Evolutionary conservation across 352 stramenopile species (phyloP).

Genomic region (Peronospora farinosa): DNA sequence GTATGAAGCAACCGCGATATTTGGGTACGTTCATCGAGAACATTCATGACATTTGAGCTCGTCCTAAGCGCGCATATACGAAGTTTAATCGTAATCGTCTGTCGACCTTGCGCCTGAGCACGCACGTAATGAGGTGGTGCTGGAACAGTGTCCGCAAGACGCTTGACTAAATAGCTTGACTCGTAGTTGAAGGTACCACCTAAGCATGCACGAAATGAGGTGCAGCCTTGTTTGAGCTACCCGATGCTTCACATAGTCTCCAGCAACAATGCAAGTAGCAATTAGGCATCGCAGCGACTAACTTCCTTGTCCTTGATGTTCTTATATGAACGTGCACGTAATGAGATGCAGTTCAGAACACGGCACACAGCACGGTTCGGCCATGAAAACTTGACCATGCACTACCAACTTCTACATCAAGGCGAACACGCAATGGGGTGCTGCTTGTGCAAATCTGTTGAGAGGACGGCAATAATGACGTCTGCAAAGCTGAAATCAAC

Average conservation of each 20-base stretch:
- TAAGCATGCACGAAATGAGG: slow-evolving; percentile 14
- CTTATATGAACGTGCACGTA: slow-evolving; percentile 15
- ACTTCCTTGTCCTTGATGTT: neutral
- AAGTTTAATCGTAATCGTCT: neutral
- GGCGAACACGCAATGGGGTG: slow-evolving; percentile 23
- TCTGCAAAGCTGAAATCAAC: slow-evolving; percentile 3
- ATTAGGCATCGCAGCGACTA: neutral
- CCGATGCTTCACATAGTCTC: neutral
- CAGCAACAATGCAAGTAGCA: neutral
- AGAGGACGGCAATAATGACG: neutral
- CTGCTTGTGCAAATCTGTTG: slow-evolving; percentile 5
- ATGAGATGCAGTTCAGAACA: slow-evolving; percentile 24
- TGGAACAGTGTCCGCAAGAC: neutral
- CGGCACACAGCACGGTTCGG: slow-evolving; percentile 6
- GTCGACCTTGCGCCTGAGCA: neutral
- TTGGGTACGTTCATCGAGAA: neutral
- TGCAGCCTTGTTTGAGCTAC: neutral
- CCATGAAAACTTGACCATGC: slow-evolving; percentile 9
- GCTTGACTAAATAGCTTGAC: neutral
- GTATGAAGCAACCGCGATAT: neutral
- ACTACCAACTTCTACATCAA: neutral
- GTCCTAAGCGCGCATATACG: too few species aligned
- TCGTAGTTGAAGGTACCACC: neutral
- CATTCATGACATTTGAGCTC: neutral
- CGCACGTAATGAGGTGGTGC: slow-evolving; percentile 8